Evolutionary conservation across 2,329 filamentous ascomycete species (phyloP), one percentile per base, ranked within the genome.

Genomic region (Plenodomus tracheiphilus): DNA sequence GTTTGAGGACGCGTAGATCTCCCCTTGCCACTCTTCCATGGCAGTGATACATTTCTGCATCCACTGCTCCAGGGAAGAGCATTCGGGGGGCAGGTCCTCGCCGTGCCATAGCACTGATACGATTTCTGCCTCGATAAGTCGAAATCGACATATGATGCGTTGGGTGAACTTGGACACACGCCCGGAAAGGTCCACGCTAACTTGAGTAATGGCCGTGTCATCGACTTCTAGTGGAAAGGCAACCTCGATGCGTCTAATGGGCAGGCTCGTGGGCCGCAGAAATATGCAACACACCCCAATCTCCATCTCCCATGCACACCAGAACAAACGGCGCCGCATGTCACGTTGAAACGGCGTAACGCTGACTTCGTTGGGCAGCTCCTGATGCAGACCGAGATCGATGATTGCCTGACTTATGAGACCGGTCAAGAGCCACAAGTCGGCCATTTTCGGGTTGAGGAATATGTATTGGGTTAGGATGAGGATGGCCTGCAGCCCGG

Each of bases 261-360:
- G 66, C n/a, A 72, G 47, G 35, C 59, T 67, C 9, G 64, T 62
- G 2, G 66, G 67, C 4, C 65, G 64, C 10, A 66, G 37, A 19
- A 71, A 71, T 36, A 68, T 67, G 20, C 60, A 66, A 38, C 67
- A 70, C 1, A 71, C 69, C 7, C 66, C 66, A 15, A 69, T 65
- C 42, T 72, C 69, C 69, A 71, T 71, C 38, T 72, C 69, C 68
- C 68, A 72, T 13, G 68, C 68, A 38, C 64, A 68, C 69, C 69
- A 72, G 20, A 72, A 72, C 34, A 72, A 42, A 15, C 69, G 66
- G 20, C 69, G 61, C n/a, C 69, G 58, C 67, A 70, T 70, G 39
- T 72, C 69, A n/a, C 69, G 67, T 40, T 68, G 51, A 37, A 66
- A 68, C 5, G 60, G 49, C 2, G 64, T 60, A 10, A 71, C 56